Conservation (phyloP, 2,329 filamentous ascomycete genomes). For the Beauveria caledonica region DNA sequence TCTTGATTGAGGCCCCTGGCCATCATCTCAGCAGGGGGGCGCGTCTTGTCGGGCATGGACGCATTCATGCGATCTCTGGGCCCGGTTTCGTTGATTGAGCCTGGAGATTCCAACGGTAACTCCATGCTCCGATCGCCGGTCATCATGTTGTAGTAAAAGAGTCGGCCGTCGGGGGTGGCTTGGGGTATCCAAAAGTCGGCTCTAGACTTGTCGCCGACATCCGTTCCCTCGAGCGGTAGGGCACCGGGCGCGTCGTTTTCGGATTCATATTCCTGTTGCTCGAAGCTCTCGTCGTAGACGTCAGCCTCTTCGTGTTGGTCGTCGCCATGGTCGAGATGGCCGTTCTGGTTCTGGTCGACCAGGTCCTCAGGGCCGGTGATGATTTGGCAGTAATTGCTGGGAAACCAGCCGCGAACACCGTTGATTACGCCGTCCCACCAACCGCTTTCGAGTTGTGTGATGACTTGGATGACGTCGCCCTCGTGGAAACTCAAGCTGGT, state of each 20-base stretch:
- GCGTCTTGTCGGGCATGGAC: constrained; percentile 78
- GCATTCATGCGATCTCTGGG: constrained; percentile 85
- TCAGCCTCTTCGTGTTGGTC: constrained; percentile 58
- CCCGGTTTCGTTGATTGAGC: constrained; percentile 69
- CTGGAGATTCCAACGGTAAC: constrained; percentile 83
- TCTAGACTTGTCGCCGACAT: constrained; percentile 61
- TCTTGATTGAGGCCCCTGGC: constrained; percentile 72
- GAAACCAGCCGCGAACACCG: constrained; percentile 95
- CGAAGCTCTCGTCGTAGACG: constrained; percentile 58
- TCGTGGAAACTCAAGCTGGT: constrained; percentile 95
- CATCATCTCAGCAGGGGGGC: constrained; percentile 86
- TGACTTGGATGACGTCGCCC: constrained; percentile 96
- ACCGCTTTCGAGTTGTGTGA: constrained; percentile 94
- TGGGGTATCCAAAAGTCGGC: constrained; percentile 98
- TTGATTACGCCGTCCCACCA: constrained; percentile 99
- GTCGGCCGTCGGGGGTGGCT: constrained; percentile 81
- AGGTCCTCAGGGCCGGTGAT: constrained; percentile 70
- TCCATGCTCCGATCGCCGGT: constrained; percentile 94
- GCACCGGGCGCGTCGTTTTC: constrained; percentile 52
- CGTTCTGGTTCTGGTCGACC: constrained; percentile 50
- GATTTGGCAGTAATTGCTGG: constrained; percentile 94
- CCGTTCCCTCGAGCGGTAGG: constrained; percentile 61
- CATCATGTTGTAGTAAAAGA: constrained; percentile 98
- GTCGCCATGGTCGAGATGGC: constrained; percentile 44
- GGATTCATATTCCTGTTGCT: constrained; percentile 54